Percentiles rank a stretch among this genome's conserved stretches.
Evolutionary conservation across 2,329 filamentous ascomycete species (phyloP).

Genomic region (Orbilia blumenaviensis): DNA sequence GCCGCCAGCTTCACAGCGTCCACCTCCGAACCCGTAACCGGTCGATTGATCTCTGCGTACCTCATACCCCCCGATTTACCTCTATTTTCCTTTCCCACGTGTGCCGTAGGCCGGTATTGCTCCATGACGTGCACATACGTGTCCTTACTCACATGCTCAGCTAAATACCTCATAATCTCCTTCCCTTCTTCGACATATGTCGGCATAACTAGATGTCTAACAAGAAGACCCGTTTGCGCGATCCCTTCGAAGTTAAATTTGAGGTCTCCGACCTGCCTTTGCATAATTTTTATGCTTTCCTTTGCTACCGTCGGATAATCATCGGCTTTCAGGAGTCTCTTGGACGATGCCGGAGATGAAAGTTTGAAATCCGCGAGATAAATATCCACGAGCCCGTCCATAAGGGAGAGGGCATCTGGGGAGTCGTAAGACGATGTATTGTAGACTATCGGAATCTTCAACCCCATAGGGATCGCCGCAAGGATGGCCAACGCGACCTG

Average conservation of each 20-base stretch:
- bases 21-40: conserved; percentile 72
- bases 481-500: conserved; percentile 82
- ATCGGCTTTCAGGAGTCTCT: conserved; percentile 78
- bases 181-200: conserved; percentile 77
- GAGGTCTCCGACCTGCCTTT: conserved; percentile 81
- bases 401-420: conserved; percentile 73
- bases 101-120: conserved; percentile 81
- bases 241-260: conserved; percentile 84
- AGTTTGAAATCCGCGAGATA: conserved; percentile 91
- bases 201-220: conserved; percentile 86
- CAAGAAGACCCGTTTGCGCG: conserved; percentile 77
- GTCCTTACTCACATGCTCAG: conserved; percentile 75
- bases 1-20: conserved; percentile 73
- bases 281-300: conserved; percentile 82
- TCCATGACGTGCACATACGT: conserved; percentile 89
- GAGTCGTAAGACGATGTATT: conserved; percentile 86
- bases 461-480: conserved; percentile 74
- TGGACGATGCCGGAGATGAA: conserved; percentile 74
- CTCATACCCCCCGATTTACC: conserved; percentile 64
- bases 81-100: conserved; percentile 76
- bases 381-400: conserved; percentile 83
- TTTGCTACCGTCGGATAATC: conserved; percentile 76
- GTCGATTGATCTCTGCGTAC: conserved; percentile 82
- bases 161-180: conserved; percentile 79
- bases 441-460: conserved; percentile 80